These are phyloP conservation scores for Esteya vermicola DNA, from an alignment of 2,329 filamentous ascomycete species.

Conservation along the genomic window DNA sequence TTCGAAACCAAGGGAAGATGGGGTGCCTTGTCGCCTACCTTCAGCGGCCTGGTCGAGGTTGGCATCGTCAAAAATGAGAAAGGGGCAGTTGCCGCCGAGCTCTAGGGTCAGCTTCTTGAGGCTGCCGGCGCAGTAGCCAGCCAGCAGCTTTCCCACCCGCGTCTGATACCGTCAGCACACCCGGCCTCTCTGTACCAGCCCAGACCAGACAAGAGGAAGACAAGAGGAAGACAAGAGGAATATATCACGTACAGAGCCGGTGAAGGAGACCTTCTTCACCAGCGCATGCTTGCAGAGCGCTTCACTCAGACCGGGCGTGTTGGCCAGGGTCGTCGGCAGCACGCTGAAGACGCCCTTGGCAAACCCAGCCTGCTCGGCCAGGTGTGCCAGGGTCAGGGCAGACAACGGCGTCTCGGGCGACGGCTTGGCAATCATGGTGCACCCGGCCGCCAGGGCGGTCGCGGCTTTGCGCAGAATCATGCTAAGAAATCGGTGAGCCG, in stretches of 20 bases:
- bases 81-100: constrained; percentile 54
- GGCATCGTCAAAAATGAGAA: constrained; percentile 54
- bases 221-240: too few species aligned
- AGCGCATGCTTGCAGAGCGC: constrained; percentile 26
- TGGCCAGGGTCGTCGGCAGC: constrained; percentile 24
- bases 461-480: constrained; percentile 22
- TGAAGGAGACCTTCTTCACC: constrained; percentile 57
- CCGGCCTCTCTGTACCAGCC: too few species aligned
- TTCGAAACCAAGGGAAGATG: too few species aligned
- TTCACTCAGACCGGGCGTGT: constrained; percentile 26
- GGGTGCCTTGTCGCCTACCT: too few species aligned
- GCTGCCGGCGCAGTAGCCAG: constrained; percentile 43
- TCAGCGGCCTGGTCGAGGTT: constrained; percentile 43
- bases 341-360: constrained; percentile 53
- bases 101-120: constrained; percentile 60
- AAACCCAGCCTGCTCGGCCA: constrained; percentile 57
- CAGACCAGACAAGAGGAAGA: too few species aligned
- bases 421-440: constrained; percentile 59
- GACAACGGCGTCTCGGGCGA: constrained; percentile 62
- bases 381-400: constrained; percentile 52
- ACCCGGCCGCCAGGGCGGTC: constrained; percentile 53
- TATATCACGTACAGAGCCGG: constrained; percentile 32
- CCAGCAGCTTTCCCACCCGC: constrained; percentile 51
- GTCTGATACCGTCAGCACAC: too few species aligned
- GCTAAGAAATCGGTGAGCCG: constrained; percentile 7